These are phyloP conservation scores for Tulasnella sp. DNA, from an alignment of 768 basidiomycete genomes.

Conservation along the genomic window DNA sequence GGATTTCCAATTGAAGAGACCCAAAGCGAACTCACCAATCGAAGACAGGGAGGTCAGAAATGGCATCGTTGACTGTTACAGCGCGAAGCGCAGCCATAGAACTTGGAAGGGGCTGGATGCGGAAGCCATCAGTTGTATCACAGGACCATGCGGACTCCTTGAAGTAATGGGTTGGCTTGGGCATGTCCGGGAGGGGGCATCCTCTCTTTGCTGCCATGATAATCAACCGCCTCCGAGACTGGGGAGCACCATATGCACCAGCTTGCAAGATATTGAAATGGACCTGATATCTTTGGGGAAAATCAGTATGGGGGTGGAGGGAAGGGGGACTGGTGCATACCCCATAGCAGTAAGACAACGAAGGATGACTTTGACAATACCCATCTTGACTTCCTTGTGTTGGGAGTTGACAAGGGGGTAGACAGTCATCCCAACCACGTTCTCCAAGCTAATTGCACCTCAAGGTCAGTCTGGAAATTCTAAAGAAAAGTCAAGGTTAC, in stretches of 20 bases:
- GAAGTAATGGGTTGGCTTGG: conserved; percentile 46
- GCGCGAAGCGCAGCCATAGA: not conserved
- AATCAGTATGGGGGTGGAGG: not conserved
- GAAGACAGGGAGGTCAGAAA: conserved; percentile 7
- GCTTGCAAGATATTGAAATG: conserved; percentile 41
- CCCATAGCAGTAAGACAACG: conserved; percentile 51
- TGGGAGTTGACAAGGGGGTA: conserved; percentile 36
- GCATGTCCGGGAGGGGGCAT: conserved; percentile 35
- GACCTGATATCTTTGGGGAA: conserved; percentile 33
- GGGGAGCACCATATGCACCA: conserved; percentile 45
- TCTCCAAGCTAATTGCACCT: conserved; percentile 4
- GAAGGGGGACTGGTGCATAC: conserved; percentile 29
- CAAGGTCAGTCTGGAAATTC: not conserved
- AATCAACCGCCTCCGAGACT: conserved; percentile 43
- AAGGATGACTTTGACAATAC: conserved; percentile 56
- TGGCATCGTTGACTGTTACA: not conserved
- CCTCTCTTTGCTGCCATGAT: conserved; percentile 37
- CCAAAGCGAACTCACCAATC: not conserved
- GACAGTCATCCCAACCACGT: conserved; percentile 10
- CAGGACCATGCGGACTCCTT: conserved; percentile 14
- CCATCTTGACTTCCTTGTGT: conserved; percentile 55
- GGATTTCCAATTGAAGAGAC: not conserved
- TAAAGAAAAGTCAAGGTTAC: not conserved
- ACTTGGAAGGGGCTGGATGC: not conserved
- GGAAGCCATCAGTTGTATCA: not conserved